Percentiles rank a stretch among this genome's conserved stretches.
Evolutionary conservation across 2,329 filamentous ascomycete genomes (phyloP).

Genomic region (Sporothrix humicola): DNA sequence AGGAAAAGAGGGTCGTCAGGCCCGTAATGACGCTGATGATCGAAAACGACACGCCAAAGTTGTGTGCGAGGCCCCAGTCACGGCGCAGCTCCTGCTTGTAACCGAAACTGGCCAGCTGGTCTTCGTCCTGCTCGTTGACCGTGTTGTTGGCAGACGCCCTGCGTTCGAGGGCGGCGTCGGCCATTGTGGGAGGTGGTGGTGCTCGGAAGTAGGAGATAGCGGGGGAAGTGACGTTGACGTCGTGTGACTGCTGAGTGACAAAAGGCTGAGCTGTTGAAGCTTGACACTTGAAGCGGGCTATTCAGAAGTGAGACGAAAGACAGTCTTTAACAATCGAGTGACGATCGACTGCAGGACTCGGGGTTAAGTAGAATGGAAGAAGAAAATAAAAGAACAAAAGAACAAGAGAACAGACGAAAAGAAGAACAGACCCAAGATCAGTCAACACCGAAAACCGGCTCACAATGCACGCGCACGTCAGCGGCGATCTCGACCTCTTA

Average conservation of each 20-base stretch:
- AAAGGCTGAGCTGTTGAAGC: background rate
- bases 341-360: no score
- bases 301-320: no score
- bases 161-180: conserved; percentile 41
- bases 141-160: conserved; percentile 38
- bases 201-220: background rate
- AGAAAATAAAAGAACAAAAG: background rate
- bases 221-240: background rate
- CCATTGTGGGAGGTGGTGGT: conserved; percentile 28
- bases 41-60: conserved; percentile 66
- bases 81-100: conserved; percentile 65
- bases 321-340: no score
- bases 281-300: no score
- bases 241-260: background rate
- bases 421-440: background rate
- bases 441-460: background rate
- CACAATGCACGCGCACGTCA: background rate
- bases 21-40: conserved; percentile 67
- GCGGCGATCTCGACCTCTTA: conserved; percentile 11
- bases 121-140: conserved; percentile 52
- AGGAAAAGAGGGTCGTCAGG: conserved; percentile 62
- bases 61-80: conserved; percentile 64
- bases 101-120: conserved; percentile 60
- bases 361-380: no score
- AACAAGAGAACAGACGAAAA: background rate